Evolutionary conservation across 1,139 yeast species (phyloP), one percentile per base, ranked within the genome.

Genomic region (Scheffersomyces lignicola): DNA sequence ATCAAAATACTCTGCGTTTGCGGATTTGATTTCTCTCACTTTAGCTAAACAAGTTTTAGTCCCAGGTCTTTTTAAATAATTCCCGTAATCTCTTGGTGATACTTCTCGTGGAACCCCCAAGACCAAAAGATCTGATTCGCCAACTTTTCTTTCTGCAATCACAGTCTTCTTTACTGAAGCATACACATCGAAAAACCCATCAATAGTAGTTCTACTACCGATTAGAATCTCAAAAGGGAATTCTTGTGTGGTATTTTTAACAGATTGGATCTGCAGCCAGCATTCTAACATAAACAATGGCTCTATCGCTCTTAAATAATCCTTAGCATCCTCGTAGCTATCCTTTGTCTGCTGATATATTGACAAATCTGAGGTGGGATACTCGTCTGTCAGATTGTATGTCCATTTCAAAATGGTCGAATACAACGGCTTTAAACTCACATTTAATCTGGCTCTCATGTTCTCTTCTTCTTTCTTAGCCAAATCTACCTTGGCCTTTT

Each of bases 271-370:
- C 0, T 89, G 86, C 52, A 90, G 96, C 97, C 97, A 94, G 44
- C 96, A 86, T 63, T 94, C 98, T 31, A 90, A 63, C 61, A 90
- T 65, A 31, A 94, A 63, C 31, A 94, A 65, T 0, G 98, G 97
- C 47, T 82, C 88, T 52, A 87, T 83, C 0, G 76, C 69, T 24
- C 68, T 64, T 33, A 73, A 74, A 52, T 94, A 94, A 5, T 84
- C 88, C 11, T 64, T 67, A 2, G 81, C 80, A 37, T 76, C 67
- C 0, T 50, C 44, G 52, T 86, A 92, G 2, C 56, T 45, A 35
- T 74, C 73, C 32, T 67, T 64, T 1, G 68, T 65, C 5, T 58
- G 56, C 5, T 52, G 56, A 43, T 73, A 76, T 3, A 57, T 54
- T 9, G 62, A 65, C 7, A 54, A 48, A 25, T 69, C 76, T 8